phyloP scores from a whole-genome alignment of 2,329 filamentous ascomycete genomes.

The Alternaria novae-zelandiae region DNA sequence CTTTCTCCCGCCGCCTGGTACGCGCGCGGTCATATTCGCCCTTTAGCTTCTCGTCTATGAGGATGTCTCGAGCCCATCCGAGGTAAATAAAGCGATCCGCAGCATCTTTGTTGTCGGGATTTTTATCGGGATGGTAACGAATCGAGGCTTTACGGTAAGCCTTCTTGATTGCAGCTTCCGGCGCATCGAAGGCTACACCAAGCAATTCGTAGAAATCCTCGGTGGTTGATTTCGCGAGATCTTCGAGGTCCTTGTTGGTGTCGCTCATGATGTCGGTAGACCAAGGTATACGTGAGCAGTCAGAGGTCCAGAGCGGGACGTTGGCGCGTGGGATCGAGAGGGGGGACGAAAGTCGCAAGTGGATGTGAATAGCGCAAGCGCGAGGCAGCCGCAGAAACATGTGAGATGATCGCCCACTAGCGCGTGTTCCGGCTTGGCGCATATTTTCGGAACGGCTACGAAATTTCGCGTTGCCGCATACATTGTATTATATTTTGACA shows the following conservation, averaged over 20 bases:
- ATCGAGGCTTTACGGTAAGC: constrained; percentile 85
- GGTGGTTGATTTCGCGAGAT: constrained; percentile 48
- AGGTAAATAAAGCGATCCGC: constrained; percentile 84
- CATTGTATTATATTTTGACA: neutral
- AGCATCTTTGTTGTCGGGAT: constrained; percentile 65
- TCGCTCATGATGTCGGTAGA: constrained; percentile 40
- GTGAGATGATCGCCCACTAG: constrained; percentile 26
- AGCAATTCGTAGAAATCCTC: constrained; percentile 81
- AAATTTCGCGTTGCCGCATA: constrained; percentile 1
- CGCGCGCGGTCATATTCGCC: constrained; percentile 79
- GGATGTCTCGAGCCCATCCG: constrained; percentile 84
- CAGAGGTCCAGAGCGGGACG: neutral
- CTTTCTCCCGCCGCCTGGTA: constrained; percentile 72
- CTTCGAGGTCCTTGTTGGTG: constrained; percentile 50
- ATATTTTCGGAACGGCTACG: constrained; percentile 15
- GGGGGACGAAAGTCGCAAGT: neutral
- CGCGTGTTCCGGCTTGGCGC: constrained; percentile 7
- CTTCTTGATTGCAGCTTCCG: constrained; percentile 76
- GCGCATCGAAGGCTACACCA: constrained; percentile 67
- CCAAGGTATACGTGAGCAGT: neutral
- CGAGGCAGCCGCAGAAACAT: constrained; percentile 18
- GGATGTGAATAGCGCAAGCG: neutral
- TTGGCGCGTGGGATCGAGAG: neutral
- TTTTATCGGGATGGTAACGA: constrained; percentile 95
- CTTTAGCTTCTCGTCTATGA: constrained; percentile 73